Conservation (phyloP, 345 rosid genomes). For the Citrus australasica region DNA sequence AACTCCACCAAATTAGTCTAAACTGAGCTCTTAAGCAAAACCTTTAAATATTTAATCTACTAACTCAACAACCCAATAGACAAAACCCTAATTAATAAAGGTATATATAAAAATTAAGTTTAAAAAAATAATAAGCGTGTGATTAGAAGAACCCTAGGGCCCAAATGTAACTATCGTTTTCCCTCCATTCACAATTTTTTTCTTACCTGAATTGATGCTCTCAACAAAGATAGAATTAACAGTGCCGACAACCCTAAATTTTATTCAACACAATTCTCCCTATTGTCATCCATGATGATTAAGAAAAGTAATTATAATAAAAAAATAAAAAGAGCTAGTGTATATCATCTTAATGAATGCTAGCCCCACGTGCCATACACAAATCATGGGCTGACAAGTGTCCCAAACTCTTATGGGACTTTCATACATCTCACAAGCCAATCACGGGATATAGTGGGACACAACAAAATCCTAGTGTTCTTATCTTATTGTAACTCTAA, state of each 20-base stretch:
- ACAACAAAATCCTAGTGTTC: neutral
- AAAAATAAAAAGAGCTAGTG: neutral
- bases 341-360: slow-evolving; percentile 5
- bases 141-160: slow-evolving; percentile 4
- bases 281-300: slow-evolving; percentile 11
- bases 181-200: slow-evolving; percentile 16
- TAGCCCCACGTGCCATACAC: slow-evolving; percentile 27
- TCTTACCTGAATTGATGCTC: slow-evolving; percentile 27
- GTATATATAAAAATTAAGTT: neutral
- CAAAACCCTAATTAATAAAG: neutral
- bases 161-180: slow-evolving; percentile 20
- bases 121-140: neutral
- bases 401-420: neutral
- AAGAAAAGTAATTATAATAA: neutral
- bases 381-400: slow-evolving; percentile 14
- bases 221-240: slow-evolving; percentile 15
- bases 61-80: neutral
- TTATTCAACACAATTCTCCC: neutral
- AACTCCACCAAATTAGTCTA: slow-evolving; percentile 33
- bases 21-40: slow-evolving; percentile 19
- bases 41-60: slow-evolving; percentile 11
- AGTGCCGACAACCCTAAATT: slow-evolving; percentile 31
- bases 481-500: neutral
- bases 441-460: slow-evolving; percentile 26
- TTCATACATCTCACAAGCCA: slow-evolving; percentile 15